Base-by-base conservation (phyloP, 2,329 filamentous ascomycete genomes). In the Stenocarpella maydis region DNA sequence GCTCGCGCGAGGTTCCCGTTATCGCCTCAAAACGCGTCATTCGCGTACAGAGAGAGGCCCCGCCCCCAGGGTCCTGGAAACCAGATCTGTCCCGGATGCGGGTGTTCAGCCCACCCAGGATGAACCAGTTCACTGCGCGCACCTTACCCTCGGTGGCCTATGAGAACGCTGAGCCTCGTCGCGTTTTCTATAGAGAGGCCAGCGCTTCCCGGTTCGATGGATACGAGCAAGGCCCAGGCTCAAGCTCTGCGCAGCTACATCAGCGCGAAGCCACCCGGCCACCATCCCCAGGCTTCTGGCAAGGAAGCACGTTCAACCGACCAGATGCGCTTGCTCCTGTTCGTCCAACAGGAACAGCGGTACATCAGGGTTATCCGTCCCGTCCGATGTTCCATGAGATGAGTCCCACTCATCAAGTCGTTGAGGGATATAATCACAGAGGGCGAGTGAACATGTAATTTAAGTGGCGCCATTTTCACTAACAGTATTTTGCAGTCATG, bases 391-490 rank as follows among this genome's bases (percentile, higher is more conserved):
- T 43, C 21, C 50, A 69, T 37, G 67, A 65, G 24, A 10, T 26
- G 15, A 24, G 4, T 10, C 43, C 63, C n/a, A 21, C 31, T 15
- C 47, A 53, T 31, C 67, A 50, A 47, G 43, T 24, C 28, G 24
- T 43, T 39, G 43, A 43, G 34, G 63, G 39, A 6, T 52, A 69
- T 43, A 34, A 43, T 19, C 67, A 67, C 31, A 69, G 67, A 67
- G 69, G 69, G 69, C 67, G 67, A 71, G 69, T 71, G 49, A 53
- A 45, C 26, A n/a, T 45, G n/a, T 67, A 45, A 6, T 31, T 17
- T 43, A 21, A 43, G 21, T 28, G 37, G 17, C 52, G 12, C 21
- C 26, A 26, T 37, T 19, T 10, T 58, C n/a, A 54, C 69, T 71
- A 52, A 71, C 67, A 54, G 17, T 12, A 21, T 4, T 67, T 39